A percentile compares a stretch with the other conserved stretches of the same genome.
phyloP scores from a whole-genome alignment of 306 rosid species.

The Rosa lucieae region DNA sequence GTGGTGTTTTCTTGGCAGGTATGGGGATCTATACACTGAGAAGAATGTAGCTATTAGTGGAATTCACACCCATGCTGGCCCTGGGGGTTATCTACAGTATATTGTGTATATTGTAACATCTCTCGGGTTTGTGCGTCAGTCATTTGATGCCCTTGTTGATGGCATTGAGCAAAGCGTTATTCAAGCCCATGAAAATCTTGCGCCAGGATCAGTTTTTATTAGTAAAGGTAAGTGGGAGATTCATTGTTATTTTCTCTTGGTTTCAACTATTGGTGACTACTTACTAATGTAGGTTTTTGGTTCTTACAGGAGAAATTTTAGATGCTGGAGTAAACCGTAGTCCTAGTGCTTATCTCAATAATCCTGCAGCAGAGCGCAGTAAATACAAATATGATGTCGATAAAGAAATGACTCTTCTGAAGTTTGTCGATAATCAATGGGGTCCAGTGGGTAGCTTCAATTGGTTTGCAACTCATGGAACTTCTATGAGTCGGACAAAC shows the following conservation, averaged over 20 bases:
- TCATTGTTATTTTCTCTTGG: not conserved
- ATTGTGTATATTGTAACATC: slow-evolving; percentile 79
- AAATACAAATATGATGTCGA: slow-evolving; percentile 75
- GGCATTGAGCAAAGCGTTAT: slow-evolving; percentile 86
- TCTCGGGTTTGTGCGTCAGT: slow-evolving; percentile 86
- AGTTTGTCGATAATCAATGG: slow-evolving; percentile 79
- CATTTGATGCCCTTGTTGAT: slow-evolving; percentile 82
- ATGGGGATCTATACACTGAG: slow-evolving; percentile 78
- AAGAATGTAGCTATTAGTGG: slow-evolving; percentile 95
- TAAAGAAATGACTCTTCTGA: slow-evolving; percentile 86
- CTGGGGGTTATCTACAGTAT: slow-evolving; percentile 98
- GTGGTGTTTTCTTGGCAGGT: slow-evolving; percentile 47
- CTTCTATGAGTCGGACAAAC: slow-evolving; percentile 95
- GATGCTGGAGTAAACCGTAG: slow-evolving; percentile 91
- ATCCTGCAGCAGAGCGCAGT: slow-evolving; percentile 68
- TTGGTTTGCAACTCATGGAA: slow-evolving; percentile 98
- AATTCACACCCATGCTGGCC: slow-evolving; percentile 94
- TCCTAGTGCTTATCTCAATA: slow-evolving; percentile 91
- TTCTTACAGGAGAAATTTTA: slow-evolving; percentile 71
- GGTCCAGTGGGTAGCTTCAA: slow-evolving; percentile 89
- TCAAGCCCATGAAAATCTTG: slow-evolving; percentile 85
- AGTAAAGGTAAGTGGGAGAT: slow-evolving; percentile 56
- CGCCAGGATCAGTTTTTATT: slow-evolving; percentile 71
- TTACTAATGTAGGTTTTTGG: slow-evolving; percentile 17
- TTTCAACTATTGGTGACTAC: not conserved